A percentile compares a stretch with the other conserved stretches of the same genome.
Conservation (phyloP, 768 basidiomycete species). For the Suillus subluteus region DNA sequence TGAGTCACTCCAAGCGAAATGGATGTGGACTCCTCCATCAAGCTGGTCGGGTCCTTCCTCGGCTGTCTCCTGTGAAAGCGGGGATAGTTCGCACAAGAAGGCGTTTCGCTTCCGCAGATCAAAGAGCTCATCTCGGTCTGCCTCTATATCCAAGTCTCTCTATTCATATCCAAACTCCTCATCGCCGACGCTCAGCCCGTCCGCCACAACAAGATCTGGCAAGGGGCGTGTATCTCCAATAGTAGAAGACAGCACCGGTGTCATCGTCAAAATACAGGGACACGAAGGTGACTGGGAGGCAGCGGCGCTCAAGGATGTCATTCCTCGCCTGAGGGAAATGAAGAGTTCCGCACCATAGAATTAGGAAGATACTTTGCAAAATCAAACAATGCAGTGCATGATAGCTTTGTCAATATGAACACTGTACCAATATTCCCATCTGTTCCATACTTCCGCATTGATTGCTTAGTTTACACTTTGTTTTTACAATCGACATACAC, state of each 20-base stretch:
- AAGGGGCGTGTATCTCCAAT: neutral
- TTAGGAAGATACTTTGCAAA: neutral
- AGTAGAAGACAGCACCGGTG: neutral
- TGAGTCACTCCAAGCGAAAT: neutral
- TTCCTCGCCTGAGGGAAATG: conserved; percentile 32
- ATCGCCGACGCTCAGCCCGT: conserved; percentile 11
- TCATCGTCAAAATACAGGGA: conserved; percentile 20
- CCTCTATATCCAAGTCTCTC: neutral
- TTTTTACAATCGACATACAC: neutral
- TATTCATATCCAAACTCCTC: neutral
- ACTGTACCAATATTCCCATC: neutral
- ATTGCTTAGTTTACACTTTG: neutral
- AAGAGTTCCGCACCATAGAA: conserved; percentile 9
- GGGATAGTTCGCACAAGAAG: neutral
- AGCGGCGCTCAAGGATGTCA: conserved; percentile 30
- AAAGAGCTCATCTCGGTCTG: conserved; percentile 8
- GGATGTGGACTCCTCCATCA: conserved; percentile 28
- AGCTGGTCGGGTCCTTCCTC: conserved; percentile 28
- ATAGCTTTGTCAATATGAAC: neutral
- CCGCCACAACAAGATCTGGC: neutral
- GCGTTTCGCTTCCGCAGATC: conserved; percentile 11
- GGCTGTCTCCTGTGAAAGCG: conserved; percentile 8
- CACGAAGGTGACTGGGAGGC: conserved; percentile 25
- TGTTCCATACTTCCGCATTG: neutral
- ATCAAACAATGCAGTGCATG: neutral